Conservation (phyloP, 352 stramenopile genomes). For the Globisporangium polare region DNA sequence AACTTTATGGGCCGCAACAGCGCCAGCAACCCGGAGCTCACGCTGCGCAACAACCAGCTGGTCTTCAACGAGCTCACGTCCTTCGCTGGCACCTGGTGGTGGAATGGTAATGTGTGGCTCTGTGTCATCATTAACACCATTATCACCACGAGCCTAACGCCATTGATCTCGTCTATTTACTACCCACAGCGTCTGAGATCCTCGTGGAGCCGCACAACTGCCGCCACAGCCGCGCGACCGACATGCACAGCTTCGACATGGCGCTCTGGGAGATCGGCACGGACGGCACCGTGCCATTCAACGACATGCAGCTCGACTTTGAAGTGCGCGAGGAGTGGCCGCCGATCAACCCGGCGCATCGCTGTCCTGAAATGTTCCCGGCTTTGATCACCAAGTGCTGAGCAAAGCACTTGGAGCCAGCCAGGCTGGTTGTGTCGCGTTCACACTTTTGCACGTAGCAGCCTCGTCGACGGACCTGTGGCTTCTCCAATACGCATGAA, state of each 20-base stretch:
- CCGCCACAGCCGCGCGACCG: conserved; percentile 62
- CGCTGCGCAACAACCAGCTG: conserved; percentile 15
- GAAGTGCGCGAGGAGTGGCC: conserved; percentile 59
- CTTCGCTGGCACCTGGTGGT: conserved; percentile 70
- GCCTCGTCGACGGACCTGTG: not conserved
- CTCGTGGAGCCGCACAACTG: conserved; percentile 65
- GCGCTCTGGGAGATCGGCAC: conserved; percentile 64
- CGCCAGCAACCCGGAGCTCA: conserved; percentile 27
- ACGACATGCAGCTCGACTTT: conserved; percentile 58
- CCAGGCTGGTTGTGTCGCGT: no score
- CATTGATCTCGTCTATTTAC: no score
- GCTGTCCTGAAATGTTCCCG: conserved; percentile 48
- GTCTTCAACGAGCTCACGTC: conserved; percentile 27
- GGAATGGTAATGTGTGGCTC: conserved; percentile 28
- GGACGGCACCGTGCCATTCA: conserved; percentile 58
- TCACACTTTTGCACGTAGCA: no score
- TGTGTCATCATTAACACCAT: not conserved
- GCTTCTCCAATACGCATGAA: not conserved
- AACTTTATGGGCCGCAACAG: conserved; percentile 39
- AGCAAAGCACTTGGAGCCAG: conserved; percentile 15
- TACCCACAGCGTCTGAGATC: conserved; percentile 40
- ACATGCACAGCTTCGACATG: conserved; percentile 77
- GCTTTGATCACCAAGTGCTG: conserved; percentile 61
- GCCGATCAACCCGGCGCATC: conserved; percentile 28
- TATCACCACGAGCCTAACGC: not conserved